phyloP scores from a whole-genome alignment of 2,329 filamentous ascomycete species.

The Neonectria hederae region DNA sequence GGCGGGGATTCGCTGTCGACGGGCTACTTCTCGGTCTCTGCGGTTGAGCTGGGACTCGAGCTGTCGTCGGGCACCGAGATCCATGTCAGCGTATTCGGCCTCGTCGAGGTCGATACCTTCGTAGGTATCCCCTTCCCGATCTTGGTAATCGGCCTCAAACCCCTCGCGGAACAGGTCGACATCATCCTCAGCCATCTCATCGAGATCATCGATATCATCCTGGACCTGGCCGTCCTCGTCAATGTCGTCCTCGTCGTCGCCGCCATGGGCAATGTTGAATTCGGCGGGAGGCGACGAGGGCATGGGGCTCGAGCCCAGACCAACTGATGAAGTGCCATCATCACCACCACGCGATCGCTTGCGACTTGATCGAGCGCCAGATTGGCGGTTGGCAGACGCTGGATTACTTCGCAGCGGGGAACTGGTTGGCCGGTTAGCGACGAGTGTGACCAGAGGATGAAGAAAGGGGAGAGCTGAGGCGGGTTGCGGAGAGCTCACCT shows the following conservation, averaged over 20 bases:
- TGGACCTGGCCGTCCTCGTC: constrained; percentile 77
- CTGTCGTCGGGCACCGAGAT: constrained; percentile 71
- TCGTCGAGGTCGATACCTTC: constrained; percentile 78
- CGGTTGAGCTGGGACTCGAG: constrained; percentile 79
- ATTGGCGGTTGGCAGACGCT: constrained; percentile 83
- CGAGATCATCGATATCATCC: constrained; percentile 79
- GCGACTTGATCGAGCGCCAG: constrained; percentile 60
- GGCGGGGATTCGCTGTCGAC: constrained; percentile 72
- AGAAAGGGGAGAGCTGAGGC: background rate
- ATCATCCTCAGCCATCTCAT: constrained; percentile 83
- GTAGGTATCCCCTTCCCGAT: constrained; percentile 74
- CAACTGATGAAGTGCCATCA: constrained; percentile 62
- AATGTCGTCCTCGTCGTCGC: constrained; percentile 76
- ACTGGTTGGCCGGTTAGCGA: constrained; percentile 56
- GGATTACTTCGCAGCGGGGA: constrained; percentile 85
- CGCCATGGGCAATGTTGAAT: constrained; percentile 71
- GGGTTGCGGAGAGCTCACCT: constrained; percentile 14
- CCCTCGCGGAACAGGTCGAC: constrained; percentile 81
- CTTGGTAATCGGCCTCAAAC: constrained; percentile 75
- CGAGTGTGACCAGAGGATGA: background rate
- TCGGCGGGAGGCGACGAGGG: constrained; percentile 70
- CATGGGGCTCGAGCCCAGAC: constrained; percentile 68
- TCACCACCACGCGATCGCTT: constrained; percentile 65
- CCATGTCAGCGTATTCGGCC: constrained; percentile 76
- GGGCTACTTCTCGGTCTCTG: constrained; percentile 76